Conservation (phyloP, 306 rosid genomes). For the Carpinus fangiana region DNA sequence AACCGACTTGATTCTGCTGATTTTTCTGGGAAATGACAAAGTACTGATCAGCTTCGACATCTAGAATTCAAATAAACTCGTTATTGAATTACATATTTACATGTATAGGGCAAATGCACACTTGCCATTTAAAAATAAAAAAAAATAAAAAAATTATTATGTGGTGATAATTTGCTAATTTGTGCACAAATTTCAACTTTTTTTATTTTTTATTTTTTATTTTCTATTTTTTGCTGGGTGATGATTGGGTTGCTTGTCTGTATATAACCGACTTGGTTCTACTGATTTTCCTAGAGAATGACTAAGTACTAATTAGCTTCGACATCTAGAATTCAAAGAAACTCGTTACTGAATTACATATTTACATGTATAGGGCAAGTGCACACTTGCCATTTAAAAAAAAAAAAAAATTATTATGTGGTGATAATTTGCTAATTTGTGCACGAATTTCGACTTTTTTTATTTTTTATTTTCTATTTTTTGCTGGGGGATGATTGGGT, state of each 20-base stretch:
- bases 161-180: no score
- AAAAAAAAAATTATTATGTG: no score
- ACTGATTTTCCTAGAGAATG: not conserved
- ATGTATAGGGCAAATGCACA: not conserved
- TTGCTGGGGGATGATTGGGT: not conserved
- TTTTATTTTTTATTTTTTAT: no score
- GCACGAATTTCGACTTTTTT: no score
- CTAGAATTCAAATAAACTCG: not conserved
- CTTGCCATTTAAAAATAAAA: not conserved
- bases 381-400: not conserved
- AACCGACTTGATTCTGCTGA: not conserved
- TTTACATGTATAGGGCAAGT: not conserved
- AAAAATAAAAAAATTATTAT: no score
- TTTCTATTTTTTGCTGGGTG: no score
- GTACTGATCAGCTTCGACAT: not conserved
- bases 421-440: no score
- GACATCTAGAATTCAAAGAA: not conserved
- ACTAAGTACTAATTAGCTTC: not conserved
- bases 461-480: no score
- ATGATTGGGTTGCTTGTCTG: not conserved
- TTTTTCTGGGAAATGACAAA: not conserved
- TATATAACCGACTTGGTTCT: not conserved
- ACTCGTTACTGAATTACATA: not conserved
- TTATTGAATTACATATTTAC: not conserved
- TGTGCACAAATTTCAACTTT: no score